These are phyloP conservation scores for Ustilago curta DNA, from an alignment of 1,284 basidiomycete species.

Conservation along the genomic window DNA sequence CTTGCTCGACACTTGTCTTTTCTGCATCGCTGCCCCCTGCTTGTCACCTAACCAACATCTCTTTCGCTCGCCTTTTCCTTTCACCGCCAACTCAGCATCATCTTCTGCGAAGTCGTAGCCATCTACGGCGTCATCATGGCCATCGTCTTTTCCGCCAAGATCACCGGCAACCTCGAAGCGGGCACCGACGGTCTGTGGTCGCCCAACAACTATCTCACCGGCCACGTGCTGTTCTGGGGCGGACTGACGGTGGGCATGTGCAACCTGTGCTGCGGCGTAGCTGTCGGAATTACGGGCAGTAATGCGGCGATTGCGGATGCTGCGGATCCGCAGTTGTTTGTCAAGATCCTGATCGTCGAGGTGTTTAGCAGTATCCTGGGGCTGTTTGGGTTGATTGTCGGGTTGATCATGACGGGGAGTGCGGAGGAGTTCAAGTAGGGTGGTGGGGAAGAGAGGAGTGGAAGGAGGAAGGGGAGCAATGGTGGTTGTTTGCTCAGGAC, in stretches of 20 bases:
- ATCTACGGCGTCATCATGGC: slow-evolving; percentile 87
- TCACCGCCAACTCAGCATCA: slow-evolving; percentile 76
- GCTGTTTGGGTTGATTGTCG: slow-evolving; percentile 65
- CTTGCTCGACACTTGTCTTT: too few relatives aligned
- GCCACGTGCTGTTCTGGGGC: slow-evolving; percentile 67
- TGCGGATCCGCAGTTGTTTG: slow-evolving; percentile 67
- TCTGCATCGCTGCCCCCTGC: not conserved
- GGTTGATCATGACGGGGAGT: slow-evolving; percentile 38
- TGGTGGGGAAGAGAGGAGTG: slow-evolving; percentile 4
- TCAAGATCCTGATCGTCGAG: slow-evolving; percentile 66
- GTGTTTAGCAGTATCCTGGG: slow-evolving; percentile 68
- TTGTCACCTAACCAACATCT: not conserved
- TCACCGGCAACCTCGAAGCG: slow-evolving; percentile 59
- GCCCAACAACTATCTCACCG: slow-evolving; percentile 65
- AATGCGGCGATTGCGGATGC: slow-evolving; percentile 68
- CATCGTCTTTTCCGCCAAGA: slow-evolving; percentile 68
- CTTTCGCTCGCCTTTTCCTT: not conserved
- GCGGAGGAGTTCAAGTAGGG: slow-evolving; percentile 44
- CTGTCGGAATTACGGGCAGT: slow-evolving; percentile 67
- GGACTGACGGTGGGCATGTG: slow-evolving; percentile 67
- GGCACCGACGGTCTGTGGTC: slow-evolving; percentile 56
- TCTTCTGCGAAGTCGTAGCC: slow-evolving; percentile 98
- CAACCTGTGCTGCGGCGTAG: slow-evolving; percentile 66
- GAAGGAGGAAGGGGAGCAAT: slow-evolving; percentile 3
- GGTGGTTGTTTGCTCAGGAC: not conserved